Conservation (phyloP, 2,329 filamentous ascomycete species). For the Trichoderma sp. region DNA sequence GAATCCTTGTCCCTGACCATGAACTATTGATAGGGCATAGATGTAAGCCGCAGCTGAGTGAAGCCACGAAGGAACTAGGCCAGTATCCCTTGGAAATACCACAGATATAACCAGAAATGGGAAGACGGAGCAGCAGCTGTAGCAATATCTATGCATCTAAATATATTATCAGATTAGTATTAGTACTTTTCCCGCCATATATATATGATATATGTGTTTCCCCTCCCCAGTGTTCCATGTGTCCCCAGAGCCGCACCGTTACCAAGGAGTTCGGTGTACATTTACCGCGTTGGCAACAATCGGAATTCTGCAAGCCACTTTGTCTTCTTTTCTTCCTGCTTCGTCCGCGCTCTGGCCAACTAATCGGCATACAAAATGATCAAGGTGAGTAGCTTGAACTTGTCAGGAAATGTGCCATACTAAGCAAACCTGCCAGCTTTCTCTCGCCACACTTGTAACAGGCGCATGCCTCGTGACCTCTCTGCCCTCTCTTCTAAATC, state of each 20-base stretch:
- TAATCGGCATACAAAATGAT: neutral
- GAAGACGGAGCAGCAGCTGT: neutral
- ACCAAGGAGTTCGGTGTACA: neutral
- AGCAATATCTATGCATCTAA: conserved; percentile 3
- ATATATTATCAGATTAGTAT: conserved; percentile 12
- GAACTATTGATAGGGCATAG: conserved; percentile 18
- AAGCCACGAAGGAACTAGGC: conserved; percentile 8
- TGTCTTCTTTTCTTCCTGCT: neutral
- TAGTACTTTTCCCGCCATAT: neutral
- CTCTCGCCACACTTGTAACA: neutral
- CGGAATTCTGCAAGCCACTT: neutral
- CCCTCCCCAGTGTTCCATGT: conserved; percentile 11
- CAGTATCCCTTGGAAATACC: neutral
- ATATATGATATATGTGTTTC: conserved; percentile 14
- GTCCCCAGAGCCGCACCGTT: conserved; percentile 3
- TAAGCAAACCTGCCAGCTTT: neutral
- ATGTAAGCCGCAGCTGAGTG: conserved; percentile 11
- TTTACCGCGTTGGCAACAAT: neutral
- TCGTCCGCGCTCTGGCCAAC: neutral
- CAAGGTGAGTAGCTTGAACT: neutral
- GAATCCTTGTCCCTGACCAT: conserved; percentile 13
- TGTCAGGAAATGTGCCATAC: neutral
- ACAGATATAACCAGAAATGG: conserved; percentile 12
- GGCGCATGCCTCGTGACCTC: neutral
- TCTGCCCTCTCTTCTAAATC: conserved; percentile 4